A percentile compares a stretch with the other conserved stretches of the same genome.
These are phyloP conservation scores for Saccharomyces cerevisiae DNA, from an alignment of 805 yeast species.

Conservation along the genomic window DNA sequence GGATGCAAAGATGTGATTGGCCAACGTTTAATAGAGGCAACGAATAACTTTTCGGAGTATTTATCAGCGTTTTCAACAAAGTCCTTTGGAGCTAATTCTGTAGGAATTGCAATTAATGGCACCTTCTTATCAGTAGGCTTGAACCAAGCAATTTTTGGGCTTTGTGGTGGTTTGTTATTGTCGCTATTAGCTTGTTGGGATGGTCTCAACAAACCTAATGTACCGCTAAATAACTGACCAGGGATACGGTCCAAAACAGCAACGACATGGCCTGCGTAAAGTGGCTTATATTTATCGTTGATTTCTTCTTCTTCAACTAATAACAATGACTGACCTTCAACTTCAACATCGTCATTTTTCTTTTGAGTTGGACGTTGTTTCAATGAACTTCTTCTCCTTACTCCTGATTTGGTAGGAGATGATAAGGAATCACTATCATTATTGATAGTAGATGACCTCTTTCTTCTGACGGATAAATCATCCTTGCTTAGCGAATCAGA, in stretches of 20 bases:
- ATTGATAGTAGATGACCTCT: slow-evolving; percentile 14
- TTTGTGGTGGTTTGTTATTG: slow-evolving; percentile 33
- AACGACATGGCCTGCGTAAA: slow-evolving; percentile 96
- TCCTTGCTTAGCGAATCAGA: slow-evolving; percentile 6
- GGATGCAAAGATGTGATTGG: slow-evolving; percentile 98
- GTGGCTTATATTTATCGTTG: slow-evolving; percentile 83
- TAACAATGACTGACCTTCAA: slow-evolving; percentile 89
- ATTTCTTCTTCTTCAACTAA: slow-evolving; percentile 93
- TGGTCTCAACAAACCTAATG: slow-evolving; percentile 87
- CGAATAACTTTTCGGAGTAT: slow-evolving; percentile 74
- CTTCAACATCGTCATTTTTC: slow-evolving; percentile 97
- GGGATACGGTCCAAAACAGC: slow-evolving; percentile 97
- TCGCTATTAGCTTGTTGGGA: slow-evolving; percentile 85
- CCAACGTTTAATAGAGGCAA: slow-evolving; percentile 96
- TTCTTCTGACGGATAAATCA: slow-evolving; percentile 11
- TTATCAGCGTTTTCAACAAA: slow-evolving; percentile 86
- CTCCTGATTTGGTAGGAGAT: slow-evolving; percentile 28
- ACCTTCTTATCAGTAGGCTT: slow-evolving; percentile 97
- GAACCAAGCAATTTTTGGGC: slow-evolving; percentile 97
- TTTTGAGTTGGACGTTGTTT: slow-evolving; percentile 95
- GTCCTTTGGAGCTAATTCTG: slow-evolving; percentile 94
- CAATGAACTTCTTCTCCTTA: slow-evolving; percentile 76
- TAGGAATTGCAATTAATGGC: slow-evolving; percentile 95
- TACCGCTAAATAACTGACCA: slow-evolving; percentile 91
- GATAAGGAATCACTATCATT: slow-evolving; percentile 32